phyloP scores from a whole-genome alignment of 2,329 filamentous ascomycete species.

The Allantophomopsis lycopodina region DNA sequence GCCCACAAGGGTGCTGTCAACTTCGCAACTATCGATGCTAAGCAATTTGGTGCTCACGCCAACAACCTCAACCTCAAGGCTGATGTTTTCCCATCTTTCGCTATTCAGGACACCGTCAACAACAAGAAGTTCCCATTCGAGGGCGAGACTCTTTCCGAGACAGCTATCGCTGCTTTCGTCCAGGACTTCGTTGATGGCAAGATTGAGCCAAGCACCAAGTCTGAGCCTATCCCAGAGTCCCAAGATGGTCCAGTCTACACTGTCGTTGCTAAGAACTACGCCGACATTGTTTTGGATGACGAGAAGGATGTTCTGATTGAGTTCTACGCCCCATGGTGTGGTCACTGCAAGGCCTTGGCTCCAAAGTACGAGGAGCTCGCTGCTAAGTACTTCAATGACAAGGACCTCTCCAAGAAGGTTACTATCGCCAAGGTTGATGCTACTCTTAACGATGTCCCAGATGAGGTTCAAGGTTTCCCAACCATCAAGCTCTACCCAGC shows the following conservation, averaged over 20 bases:
- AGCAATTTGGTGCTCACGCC: slow-evolving; percentile 86
- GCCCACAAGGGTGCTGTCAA: slow-evolving; percentile 90
- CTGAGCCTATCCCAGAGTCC: slow-evolving; percentile 86
- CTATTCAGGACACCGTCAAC: slow-evolving; percentile 89
- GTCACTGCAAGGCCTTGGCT: slow-evolving; percentile 97
- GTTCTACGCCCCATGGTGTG: slow-evolving; percentile 99
- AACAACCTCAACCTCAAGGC: slow-evolving; percentile 94
- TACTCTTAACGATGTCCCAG: slow-evolving; percentile 89
- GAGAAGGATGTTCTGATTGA: slow-evolving; percentile 94
- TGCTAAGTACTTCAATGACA: slow-evolving; percentile 55
- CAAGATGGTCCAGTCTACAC: slow-evolving; percentile 82
- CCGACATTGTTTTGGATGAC: slow-evolving; percentile 82
- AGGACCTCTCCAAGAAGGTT: slow-evolving; percentile 71
- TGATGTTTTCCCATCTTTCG: slow-evolving; percentile 92
- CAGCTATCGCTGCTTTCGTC: slow-evolving; percentile 67
- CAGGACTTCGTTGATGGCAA: slow-evolving; percentile 77
- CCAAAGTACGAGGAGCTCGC: slow-evolving; percentile 94
- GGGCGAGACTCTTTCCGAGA: slow-evolving; percentile 52
- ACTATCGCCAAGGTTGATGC: slow-evolving; percentile 96
- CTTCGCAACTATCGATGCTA: slow-evolving; percentile 95
- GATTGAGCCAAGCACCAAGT: slow-evolving; percentile 94
- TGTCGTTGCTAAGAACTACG: slow-evolving; percentile 88
- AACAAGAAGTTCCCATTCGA: slow-evolving; percentile 96
- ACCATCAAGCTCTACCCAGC: slow-evolving; percentile 98
- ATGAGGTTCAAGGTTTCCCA: slow-evolving; percentile 94